phyloP scores from a whole-genome alignment of 768 basidiomycete species.

The Mycena galopus region DNA sequence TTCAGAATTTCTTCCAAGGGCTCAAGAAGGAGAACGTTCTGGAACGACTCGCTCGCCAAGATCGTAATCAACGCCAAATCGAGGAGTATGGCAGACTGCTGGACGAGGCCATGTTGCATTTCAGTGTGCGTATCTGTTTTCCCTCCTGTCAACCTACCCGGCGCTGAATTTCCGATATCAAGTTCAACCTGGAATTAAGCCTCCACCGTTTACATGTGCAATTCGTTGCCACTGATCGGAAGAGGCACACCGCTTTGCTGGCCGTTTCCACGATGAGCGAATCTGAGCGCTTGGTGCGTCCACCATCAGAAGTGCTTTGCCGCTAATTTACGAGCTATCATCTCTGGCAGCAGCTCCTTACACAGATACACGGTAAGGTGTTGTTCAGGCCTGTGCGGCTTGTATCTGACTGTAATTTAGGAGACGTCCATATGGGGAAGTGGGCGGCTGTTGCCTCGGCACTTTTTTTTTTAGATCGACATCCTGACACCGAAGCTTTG shows the following conservation, averaged over 20 bases:
- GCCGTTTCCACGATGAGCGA: background rate
- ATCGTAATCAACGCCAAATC: background rate
- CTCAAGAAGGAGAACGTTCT: background rate
- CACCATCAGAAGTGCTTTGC: background rate
- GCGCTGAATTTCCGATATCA: background rate
- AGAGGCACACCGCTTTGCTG: too few species aligned
- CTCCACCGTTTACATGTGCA: background rate
- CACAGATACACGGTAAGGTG: too few species aligned
- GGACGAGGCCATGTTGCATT: too few species aligned
- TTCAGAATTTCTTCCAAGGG: background rate
- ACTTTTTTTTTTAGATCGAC: too few species aligned
- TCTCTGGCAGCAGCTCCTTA: too few species aligned
- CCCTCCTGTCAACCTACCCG: background rate
- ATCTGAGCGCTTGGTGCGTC: slow-evolving; percentile 3
- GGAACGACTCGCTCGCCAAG: slow-evolving; percentile 2
- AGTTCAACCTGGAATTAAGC: too few species aligned
- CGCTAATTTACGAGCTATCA: too few species aligned
- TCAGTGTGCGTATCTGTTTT: background rate
- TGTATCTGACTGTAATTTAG: too few species aligned
- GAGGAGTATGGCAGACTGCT: background rate
- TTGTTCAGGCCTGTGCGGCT: too few species aligned
- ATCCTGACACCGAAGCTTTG: too few species aligned
- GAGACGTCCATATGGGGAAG: too few species aligned
- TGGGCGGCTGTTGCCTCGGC: too few species aligned
- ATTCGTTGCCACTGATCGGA: background rate